A percentile compares a stretch with the other conserved stretches of the same genome.
Evolutionary conservation across 2,329 filamentous ascomycete genomes (phyloP).

Genomic region (Chaetomium globosum): DNA sequence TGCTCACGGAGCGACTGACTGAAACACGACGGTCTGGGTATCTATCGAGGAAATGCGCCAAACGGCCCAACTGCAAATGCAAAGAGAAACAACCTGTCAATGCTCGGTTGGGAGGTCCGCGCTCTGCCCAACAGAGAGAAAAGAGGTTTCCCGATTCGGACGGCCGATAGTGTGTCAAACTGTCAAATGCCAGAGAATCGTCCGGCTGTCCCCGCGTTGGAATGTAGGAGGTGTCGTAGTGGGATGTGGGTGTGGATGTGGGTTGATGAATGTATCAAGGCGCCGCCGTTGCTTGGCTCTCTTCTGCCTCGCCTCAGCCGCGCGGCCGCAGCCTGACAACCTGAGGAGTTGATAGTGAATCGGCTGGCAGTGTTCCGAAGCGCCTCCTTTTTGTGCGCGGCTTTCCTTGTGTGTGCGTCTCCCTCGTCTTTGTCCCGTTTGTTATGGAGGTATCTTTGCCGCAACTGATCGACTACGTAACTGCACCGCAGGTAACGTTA

Average conservation of each 20-base stretch:
- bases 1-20: slow-evolving; percentile 22
- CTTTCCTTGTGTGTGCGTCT: slow-evolving; percentile 1
- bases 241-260: slow-evolving; percentile 3
- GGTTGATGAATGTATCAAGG: slow-evolving; percentile 4
- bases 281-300: slow-evolving; percentile 6
- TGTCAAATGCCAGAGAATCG: slow-evolving; percentile 11
- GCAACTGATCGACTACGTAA: no score
- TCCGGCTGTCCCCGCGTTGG: not conserved
- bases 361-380: slow-evolving; percentile 25
- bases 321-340: slow-evolving; percentile 23
- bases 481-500: not conserved
- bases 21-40: slow-evolving; percentile 20
- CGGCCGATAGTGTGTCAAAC: slow-evolving; percentile 24
- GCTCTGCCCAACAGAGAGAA: not conserved
- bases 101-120: slow-evolving; percentile 7
- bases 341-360: slow-evolving; percentile 20
- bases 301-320: slow-evolving; percentile 20
- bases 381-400: slow-evolving; percentile 18
- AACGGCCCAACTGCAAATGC: slow-evolving; percentile 3
- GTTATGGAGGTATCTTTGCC: not conserved
- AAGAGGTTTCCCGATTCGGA: slow-evolving; percentile 21
- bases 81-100: not conserved
- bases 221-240: not conserved
- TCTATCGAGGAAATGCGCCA: slow-evolving; percentile 11
- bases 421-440: slow-evolving; percentile 9